Evolutionary conservation across 2,329 filamentous ascomycete genomes (phyloP).

Genomic region (Colletotrichum shisoi): DNA sequence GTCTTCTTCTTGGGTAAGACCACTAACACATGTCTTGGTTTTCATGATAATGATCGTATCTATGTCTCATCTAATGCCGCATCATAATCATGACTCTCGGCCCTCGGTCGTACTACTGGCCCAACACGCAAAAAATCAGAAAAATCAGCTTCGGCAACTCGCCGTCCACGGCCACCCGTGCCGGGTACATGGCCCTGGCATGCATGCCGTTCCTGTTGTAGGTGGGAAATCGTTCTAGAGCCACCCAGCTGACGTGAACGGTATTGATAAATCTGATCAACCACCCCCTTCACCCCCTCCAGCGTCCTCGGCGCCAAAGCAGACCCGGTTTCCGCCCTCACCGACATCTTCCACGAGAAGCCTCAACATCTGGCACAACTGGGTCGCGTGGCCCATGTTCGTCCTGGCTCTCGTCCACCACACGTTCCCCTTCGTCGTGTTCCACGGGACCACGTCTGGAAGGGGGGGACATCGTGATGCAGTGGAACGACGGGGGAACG

Average conservation of each 20-base stretch:
- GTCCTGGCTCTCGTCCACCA: slow-evolving; percentile 65
- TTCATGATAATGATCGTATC: too few relatives aligned
- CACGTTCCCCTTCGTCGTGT: slow-evolving; percentile 67
- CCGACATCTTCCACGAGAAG: slow-evolving; percentile 65
- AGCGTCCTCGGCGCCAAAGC: slow-evolving; percentile 61
- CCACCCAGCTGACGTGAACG: fast-evolving
- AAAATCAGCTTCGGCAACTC: slow-evolving; percentile 56
- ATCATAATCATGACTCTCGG: slow-evolving; percentile 53
- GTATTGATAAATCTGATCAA: not conserved
- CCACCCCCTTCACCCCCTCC: too few relatives aligned
- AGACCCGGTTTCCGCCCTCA: slow-evolving; percentile 62
- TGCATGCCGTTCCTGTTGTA: slow-evolving; percentile 61
- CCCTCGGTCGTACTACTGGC: slow-evolving; percentile 65
- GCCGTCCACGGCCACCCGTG: slow-evolving; percentile 61
- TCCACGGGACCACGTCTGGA: slow-evolving; percentile 56
- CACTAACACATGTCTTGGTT: too few relatives aligned
- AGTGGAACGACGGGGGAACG: slow-evolving; percentile 55
- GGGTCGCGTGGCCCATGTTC: slow-evolving; percentile 65
- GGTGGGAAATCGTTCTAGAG: not conserved
- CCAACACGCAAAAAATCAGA: slow-evolving; percentile 49
- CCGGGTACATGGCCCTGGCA: slow-evolving; percentile 61
- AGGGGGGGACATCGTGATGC: slow-evolving; percentile 57
- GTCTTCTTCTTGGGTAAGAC: slow-evolving; percentile 54
- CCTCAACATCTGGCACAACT: slow-evolving; percentile 65
- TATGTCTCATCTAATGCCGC: not conserved